Conservation (phyloP, 306 rosid species). For the Cicer pinnatifidum region DNA sequence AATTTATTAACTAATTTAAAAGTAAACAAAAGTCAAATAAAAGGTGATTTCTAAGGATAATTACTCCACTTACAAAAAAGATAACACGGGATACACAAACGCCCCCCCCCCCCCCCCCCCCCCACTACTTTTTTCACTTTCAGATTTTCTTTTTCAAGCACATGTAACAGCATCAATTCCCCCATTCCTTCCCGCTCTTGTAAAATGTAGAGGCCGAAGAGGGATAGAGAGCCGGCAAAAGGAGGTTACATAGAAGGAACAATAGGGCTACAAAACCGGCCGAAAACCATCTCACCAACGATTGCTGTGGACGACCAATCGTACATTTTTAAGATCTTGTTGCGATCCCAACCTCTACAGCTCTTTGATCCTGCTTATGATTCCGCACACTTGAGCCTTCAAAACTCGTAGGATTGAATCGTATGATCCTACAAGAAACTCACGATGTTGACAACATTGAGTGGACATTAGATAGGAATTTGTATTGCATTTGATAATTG, state of each 20-base stretch:
- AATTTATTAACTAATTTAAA: background rate
- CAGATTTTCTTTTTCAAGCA: background rate
- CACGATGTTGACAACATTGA: constrained; percentile 2
- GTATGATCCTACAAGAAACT: background rate
- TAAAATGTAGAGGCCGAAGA: background rate
- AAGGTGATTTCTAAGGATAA: background rate
- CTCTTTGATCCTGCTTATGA: background rate
- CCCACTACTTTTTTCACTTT: background rate
- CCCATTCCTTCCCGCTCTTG: background rate
- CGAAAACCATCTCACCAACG: background rate
- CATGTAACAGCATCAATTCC: background rate
- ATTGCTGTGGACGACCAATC: background rate
- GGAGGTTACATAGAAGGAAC: background rate
- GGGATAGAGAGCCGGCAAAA: background rate
- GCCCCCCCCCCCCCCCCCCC: background rate
- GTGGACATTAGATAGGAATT: constrained; percentile 4
- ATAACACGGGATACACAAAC: background rate
- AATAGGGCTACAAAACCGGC: background rate
- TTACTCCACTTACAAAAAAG: background rate
- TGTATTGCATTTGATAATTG: constrained; percentile 16
- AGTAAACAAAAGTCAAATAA: background rate
- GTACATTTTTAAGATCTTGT: background rate
- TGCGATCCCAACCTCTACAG: background rate
- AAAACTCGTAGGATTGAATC: background rate
- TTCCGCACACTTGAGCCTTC: background rate